Percentiles rank a stretch among this genome's conserved stretches.
phyloP scores from a whole-genome alignment of 495 filamentous ascomycete genomes.

The Patellaria atrata region DNA sequence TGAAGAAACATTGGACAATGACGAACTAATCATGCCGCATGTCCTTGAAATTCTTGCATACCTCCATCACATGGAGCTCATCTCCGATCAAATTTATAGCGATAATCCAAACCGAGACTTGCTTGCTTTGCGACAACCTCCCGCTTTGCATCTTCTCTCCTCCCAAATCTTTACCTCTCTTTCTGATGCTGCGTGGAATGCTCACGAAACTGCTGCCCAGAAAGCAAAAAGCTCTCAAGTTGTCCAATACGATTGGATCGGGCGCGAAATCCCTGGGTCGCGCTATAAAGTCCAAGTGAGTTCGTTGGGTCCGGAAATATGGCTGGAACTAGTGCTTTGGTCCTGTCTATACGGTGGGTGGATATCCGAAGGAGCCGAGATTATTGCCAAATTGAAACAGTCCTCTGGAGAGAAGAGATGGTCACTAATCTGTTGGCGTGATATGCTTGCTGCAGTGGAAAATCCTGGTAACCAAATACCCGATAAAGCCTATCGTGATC shows the following conservation, averaged over 20 bases:
- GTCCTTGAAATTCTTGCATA: constrained; percentile 45
- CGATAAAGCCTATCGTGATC: constrained; percentile 1
- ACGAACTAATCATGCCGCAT: constrained; percentile 38
- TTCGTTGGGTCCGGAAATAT: constrained; percentile 43
- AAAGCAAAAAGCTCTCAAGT: constrained; percentile 33
- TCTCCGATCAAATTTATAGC: constrained; percentile 46
- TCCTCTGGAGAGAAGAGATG: constrained; percentile 17
- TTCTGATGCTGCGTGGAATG: constrained; percentile 47
- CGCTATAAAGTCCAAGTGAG: constrained; percentile 37
- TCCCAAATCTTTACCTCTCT: constrained; percentile 44
- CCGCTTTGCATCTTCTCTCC: constrained; percentile 41
- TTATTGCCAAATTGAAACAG: constrained; percentile 32
- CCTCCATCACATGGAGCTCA: constrained; percentile 41
- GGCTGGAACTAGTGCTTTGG: constrained; percentile 55
- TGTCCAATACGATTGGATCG: constrained; percentile 20
- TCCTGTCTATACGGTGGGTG: constrained; percentile 50
- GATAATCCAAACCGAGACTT: constrained; percentile 26
- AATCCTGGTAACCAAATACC: constrained; percentile 1
- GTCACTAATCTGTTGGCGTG: constrained; percentile 24
- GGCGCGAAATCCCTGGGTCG: constrained; percentile 36
- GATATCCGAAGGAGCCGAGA: constrained; percentile 36
- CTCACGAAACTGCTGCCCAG: constrained; percentile 34
- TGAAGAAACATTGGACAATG: constrained; percentile 30
- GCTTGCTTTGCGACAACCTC: constrained; percentile 36
- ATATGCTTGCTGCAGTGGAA: background rate